These are phyloP conservation scores for Stentor roeselii DNA, from an alignment of 73 alveolate species.

Conservation along the genomic window DNA sequence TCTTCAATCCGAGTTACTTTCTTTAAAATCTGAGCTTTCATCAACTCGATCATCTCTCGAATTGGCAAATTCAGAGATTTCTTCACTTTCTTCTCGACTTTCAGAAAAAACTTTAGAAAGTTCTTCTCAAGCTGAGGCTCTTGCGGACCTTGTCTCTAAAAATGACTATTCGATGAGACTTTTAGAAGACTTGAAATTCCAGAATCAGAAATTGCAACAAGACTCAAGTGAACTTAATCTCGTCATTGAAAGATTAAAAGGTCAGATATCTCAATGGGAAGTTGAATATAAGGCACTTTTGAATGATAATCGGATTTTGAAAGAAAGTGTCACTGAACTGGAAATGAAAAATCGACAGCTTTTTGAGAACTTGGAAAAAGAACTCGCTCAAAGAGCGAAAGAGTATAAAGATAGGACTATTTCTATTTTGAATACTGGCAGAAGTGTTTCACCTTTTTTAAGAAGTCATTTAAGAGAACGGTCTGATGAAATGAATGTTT, in stretches of 20 bases:
- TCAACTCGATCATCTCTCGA: background rate
- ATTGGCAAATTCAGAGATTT: background rate
- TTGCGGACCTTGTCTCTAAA: background rate
- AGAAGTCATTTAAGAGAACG: background rate
- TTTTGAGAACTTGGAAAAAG: constrained; percentile 19
- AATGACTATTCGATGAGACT: background rate
- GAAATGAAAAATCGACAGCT: constrained; percentile 4
- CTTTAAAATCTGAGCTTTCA: too few species aligned
- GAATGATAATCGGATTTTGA: background rate
- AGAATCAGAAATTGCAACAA: background rate
- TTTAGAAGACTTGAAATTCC: background rate
- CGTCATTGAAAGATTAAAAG: background rate
- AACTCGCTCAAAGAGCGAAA: constrained; percentile 2
- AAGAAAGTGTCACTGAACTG: background rate
- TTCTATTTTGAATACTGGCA: background rate
- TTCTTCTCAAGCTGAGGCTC: background rate
- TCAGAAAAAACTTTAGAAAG: background rate
- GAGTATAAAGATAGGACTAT: constrained; percentile 22
- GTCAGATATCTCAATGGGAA: background rate
- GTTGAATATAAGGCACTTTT: background rate
- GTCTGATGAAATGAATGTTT: background rate
- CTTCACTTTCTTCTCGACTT: too few species aligned
- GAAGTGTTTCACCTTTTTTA: background rate
- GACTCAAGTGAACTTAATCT: background rate
- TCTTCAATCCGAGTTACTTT: too few species aligned